phyloP scores from a whole-genome alignment of 768 basidiomycete species.

The Pulveroboletus sp. region DNA sequence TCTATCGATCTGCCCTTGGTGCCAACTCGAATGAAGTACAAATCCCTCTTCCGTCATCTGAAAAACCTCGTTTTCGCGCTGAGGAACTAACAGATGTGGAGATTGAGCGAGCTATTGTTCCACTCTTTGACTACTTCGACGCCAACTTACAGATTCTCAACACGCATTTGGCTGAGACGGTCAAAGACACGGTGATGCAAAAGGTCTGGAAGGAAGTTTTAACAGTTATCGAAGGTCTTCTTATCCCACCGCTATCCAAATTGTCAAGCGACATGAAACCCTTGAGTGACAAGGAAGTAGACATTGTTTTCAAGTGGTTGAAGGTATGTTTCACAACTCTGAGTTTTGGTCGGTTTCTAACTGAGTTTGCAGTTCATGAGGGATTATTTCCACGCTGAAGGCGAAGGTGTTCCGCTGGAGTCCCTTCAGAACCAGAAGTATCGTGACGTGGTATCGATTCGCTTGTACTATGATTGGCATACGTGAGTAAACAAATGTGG shows the following conservation, averaged over 20 bases:
- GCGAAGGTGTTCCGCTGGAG: conserved; percentile 87
- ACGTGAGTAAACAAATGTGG: conserved; percentile 51
- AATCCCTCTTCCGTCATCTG: conserved; percentile 68
- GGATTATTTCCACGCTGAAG: conserved; percentile 93
- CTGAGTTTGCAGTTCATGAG: conserved; percentile 66
- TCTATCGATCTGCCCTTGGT: conserved; percentile 79
- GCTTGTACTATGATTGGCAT: conserved; percentile 95
- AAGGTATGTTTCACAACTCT: conserved; percentile 50
- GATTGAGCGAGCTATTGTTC: conserved; percentile 88
- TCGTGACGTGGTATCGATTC: conserved; percentile 84
- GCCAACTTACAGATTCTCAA: conserved; percentile 89
- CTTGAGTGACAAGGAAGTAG: conserved; percentile 92
- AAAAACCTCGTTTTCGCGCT: conserved; percentile 75
- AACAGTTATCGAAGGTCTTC: conserved; percentile 76
- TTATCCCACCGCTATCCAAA: conserved; percentile 90
- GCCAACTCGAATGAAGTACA: conserved; percentile 66
- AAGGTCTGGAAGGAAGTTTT: conserved; percentile 96
- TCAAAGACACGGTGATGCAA: conserved; percentile 90
- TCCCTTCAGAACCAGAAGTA: conserved; percentile 92
- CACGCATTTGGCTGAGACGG: conserved; percentile 77
- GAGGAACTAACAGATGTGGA: conserved; percentile 89
- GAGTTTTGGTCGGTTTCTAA: neutral
- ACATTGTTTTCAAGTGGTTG: conserved; percentile 98
- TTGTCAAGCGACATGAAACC: conserved; percentile 87
- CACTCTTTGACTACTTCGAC: conserved; percentile 96